Evolutionary conservation across 1,284 basidiomycete genomes (phyloP).

Genomic region (Schizophyllum amplum): DNA sequence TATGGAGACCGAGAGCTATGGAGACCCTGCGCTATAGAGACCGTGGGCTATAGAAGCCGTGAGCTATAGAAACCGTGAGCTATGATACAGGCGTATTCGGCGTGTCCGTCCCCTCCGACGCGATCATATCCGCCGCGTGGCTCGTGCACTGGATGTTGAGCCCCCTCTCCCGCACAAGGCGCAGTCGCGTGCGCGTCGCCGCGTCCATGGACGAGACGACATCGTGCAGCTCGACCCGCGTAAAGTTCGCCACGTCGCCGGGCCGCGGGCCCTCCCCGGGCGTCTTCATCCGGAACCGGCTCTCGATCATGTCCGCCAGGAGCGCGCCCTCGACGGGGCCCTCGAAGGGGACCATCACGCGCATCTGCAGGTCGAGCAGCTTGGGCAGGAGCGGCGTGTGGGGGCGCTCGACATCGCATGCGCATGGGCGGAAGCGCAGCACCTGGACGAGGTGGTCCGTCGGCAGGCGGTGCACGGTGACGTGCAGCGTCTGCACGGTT

Average conservation of each 20-base stretch:
- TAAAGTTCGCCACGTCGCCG: not conserved
- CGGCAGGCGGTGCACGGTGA: not conserved
- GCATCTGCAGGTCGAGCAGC: not conserved
- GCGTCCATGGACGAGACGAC: not conserved
- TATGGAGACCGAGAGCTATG: no score
- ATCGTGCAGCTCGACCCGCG: not conserved
- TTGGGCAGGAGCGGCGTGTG: not conserved
- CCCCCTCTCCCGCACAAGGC: not conserved
- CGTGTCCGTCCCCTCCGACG: not conserved
- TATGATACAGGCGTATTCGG: not conserved
- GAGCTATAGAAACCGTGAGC: no score
- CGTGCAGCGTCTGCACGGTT: not conserved
- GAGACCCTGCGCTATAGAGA: no score
- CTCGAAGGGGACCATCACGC: not conserved
- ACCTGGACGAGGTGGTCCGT: not conserved
- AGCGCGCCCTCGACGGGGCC: not conserved
- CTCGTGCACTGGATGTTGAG: not conserved
- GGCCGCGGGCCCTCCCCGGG: not conserved
- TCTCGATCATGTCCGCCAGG: not conserved
- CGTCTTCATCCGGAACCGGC: not conserved
- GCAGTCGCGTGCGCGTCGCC: not conserved
- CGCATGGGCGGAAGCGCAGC: not conserved
- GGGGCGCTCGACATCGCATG: not conserved
- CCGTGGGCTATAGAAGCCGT: no score
- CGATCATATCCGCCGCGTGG: not conserved